A percentile compares a stretch with the other conserved stretches of the same genome.
Evolutionary conservation across 2,329 filamentous ascomycete genomes (phyloP).

Genomic region (Aspergillus sp.): DNA sequence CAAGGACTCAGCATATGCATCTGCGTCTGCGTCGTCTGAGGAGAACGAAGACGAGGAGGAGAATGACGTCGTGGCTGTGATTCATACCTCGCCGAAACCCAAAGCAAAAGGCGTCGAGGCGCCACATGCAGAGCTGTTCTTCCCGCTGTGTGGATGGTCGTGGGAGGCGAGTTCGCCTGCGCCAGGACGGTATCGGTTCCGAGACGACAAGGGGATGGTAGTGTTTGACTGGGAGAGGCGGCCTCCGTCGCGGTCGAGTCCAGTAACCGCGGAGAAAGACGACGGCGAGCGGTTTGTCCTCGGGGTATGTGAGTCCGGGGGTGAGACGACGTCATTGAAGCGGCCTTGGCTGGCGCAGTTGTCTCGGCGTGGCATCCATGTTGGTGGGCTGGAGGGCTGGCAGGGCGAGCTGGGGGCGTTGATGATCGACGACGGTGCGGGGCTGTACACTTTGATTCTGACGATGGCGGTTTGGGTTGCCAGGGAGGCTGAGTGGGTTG

Average conservation of each 20-base stretch:
- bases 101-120: not conserved
- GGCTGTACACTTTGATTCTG: constrained; percentile 31
- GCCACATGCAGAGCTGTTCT: constrained; percentile 7
- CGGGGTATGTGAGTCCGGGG: constrained; percentile 1
- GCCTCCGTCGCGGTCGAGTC: constrained; percentile 1
- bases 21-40: not conserved
- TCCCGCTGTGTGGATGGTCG: not conserved
- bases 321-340: not conserved
- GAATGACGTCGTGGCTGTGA: constrained; percentile 2
- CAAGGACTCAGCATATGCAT: not conserved
- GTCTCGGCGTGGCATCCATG: constrained; percentile 22
- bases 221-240: constrained; percentile 16
- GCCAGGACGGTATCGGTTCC: constrained; percentile 9
- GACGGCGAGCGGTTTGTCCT: constrained; percentile 15
- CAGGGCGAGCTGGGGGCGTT: constrained; percentile 22
- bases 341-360: constrained; percentile 18
- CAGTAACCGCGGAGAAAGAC: not conserved
- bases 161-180: not conserved
- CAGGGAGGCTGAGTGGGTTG: constrained; percentile 28
- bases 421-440: constrained; percentile 19
- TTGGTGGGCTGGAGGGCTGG: constrained; percentile 26
- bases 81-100: constrained; percentile 8
- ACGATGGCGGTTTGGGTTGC: constrained; percentile 32
- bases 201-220: not conserved
- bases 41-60: not conserved